These are phyloP conservation scores for Lenwebbia sp. DNA, from an alignment of 345 rosid species.

Conservation along the genomic window DNA sequence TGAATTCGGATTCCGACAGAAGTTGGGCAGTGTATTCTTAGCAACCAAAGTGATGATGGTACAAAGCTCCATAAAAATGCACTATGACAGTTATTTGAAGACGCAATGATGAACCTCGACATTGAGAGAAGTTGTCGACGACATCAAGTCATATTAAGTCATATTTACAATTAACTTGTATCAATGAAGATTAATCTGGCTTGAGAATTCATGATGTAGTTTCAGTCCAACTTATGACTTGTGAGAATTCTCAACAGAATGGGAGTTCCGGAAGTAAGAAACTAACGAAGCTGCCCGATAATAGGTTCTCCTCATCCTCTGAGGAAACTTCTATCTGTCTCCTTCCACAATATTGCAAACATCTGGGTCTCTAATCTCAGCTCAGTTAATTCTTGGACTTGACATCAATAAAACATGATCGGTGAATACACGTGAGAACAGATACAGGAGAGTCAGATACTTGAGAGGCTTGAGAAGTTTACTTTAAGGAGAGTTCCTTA, in stretches of 20 bases:
- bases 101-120: not conserved
- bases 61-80: not conserved
- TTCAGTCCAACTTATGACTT: not conserved
- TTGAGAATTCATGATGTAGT: not conserved
- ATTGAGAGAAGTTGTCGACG: not conserved
- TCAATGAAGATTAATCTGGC: not conserved
- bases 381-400: not conserved
- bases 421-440: not conserved
- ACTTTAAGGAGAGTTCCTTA: not conserved
- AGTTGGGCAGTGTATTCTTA: not conserved
- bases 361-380: not conserved
- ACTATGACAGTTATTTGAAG: not conserved
- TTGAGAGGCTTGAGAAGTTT: not conserved
- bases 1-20: not conserved
- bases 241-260: not conserved
- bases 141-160: not conserved
- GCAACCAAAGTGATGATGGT: not conserved
- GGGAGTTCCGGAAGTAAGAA: not conserved
- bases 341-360: not conserved
- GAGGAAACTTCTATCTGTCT: not conserved
- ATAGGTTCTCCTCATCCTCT: not conserved
- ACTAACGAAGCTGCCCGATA: not conserved
- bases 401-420: not conserved
- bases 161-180: not conserved
- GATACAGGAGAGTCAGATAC: not conserved